Percentiles rank a stretch among this genome's conserved stretches.
These are phyloP conservation scores for Guyanaporus albipodus DNA, from an alignment of 768 basidiomycete genomes.

Conservation along the genomic window DNA sequence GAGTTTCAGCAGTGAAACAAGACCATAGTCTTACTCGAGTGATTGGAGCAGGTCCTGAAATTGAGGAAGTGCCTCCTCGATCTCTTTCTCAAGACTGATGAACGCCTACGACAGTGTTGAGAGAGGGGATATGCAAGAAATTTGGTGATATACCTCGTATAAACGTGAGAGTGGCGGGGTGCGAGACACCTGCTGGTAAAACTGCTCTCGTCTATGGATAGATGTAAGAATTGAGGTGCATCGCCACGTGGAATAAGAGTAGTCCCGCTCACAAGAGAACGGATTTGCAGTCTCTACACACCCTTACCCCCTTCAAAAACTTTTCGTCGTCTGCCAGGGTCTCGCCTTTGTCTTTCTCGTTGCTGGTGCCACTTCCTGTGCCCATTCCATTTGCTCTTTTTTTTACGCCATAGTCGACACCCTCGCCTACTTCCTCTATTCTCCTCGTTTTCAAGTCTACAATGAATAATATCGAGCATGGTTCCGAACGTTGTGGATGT, in stretches of 20 bases:
- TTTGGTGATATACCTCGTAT: conserved; percentile 54
- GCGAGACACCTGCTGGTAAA: conserved; percentile 56
- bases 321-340: conserved; percentile 64
- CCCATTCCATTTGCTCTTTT: conserved; percentile 33
- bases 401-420: conserved; percentile 79
- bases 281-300: conserved; percentile 81
- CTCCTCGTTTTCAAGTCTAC: conserved; percentile 73
- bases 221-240: background rate
- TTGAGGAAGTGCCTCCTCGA: conserved; percentile 81
- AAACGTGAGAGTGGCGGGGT: conserved; percentile 63
- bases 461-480: conserved; percentile 80
- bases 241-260: background rate
- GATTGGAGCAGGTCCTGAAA: conserved; percentile 82
- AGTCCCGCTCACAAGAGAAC: conserved; percentile 65
- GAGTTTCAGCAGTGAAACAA: conserved; percentile 11
- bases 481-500: conserved; percentile 55
- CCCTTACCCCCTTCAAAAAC: conserved; percentile 83
- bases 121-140: background rate
- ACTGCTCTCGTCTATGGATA: conserved; percentile 68
- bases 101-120: conserved; percentile 47
- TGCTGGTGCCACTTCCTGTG: conserved; percentile 20
- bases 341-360: conserved; percentile 36
- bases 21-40: conserved; percentile 45
- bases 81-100: conserved; percentile 75
- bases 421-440: conserved; percentile 83